These are phyloP conservation scores for Emericellopsis atlantica DNA, from an alignment of 2,329 filamentous ascomycete genomes.

Conservation along the genomic window DNA sequence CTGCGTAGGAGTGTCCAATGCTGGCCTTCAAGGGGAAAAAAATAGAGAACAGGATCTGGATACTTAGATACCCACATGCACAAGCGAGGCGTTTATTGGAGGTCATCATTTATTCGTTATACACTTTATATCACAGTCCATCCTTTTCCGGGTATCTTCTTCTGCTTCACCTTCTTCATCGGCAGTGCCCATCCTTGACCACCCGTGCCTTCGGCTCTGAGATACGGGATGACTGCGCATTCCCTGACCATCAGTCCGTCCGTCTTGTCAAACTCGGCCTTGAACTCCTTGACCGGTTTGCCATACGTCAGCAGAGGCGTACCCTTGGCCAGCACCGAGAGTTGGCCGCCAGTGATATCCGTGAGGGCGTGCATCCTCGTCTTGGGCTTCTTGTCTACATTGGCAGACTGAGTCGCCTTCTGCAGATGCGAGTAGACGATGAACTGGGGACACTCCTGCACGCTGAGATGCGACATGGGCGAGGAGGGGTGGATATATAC, in stretches of 20 bases:
- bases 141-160: slow-evolving; percentile 52
- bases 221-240: slow-evolving; percentile 70
- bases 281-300: slow-evolving; percentile 81
- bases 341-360: slow-evolving; percentile 60
- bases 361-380: slow-evolving; percentile 84
- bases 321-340: slow-evolving; percentile 68
- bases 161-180: slow-evolving; percentile 73
- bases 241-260: slow-evolving; percentile 41
- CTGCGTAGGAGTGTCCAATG: background rate
- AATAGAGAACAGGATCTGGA: background rate
- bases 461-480: slow-evolving; percentile 56
- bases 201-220: slow-evolving; percentile 55
- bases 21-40: background rate
- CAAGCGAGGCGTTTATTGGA: slow-evolving; percentile 1
- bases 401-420: slow-evolving; percentile 40
- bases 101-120: background rate
- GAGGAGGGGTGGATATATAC: slow-evolving; percentile 87
- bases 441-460: slow-evolving; percentile 71
- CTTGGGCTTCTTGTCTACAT: slow-evolving; percentile 46
- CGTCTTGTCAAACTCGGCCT: slow-evolving; percentile 23
- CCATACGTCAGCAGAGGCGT: slow-evolving; percentile 76
- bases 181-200: slow-evolving; percentile 74
- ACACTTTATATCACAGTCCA: slow-evolving; percentile 49
- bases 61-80: background rate
- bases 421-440: slow-evolving; percentile 83